Evolutionary conservation across 768 basidiomycete species (phyloP), one percentile per base, ranked within the genome.

Genomic region (Antrodiella citrinella): DNA sequence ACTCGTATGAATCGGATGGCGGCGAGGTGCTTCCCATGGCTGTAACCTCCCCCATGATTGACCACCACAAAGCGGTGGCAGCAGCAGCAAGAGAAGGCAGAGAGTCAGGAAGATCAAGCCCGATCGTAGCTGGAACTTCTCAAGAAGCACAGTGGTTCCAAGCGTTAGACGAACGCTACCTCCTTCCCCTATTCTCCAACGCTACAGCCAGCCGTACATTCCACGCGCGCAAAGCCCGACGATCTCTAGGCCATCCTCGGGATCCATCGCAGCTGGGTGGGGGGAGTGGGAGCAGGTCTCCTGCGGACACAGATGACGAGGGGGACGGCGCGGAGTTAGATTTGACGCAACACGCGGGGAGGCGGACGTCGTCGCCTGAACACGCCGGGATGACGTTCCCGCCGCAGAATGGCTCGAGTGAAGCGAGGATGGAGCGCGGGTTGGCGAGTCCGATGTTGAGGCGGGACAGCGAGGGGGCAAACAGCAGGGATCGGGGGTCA

Each of bases 111-210:
- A 12, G 35, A 4, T 35, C n/a, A 13, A 44, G 57, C n/a, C 57
- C 68, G 3, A n/a, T n/a, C n/a, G n/a, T n/a, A n/a, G n/a, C n/a
- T n/a, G n/a, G n/a, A n/a, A 75, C 70, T 3, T 7, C n/a, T 5
- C 84, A 86, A 51, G 91, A 95, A 48, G 85, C 89, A 23, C 89
- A 90, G 65, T 97, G 93, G 92, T 97, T 97, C 82, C 92, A 93
- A 58, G 76, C 85, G 42, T 69, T 99, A 35, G 95, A 99, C 67
- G 93, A 99, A 69, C 78, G 91, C 56, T 99, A 95, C 65, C 71
- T 99, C 18, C 68, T 98, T 2, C 94, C 94, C 19, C 71, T 97
- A 30, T 98, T 92, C 71, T 91, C 90, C 44, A 93, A 93, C 61
- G 89, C 88, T 13, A 91, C 91, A 0, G 91, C 91, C 15, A 89